A percentile compares a stretch with the other conserved stretches of the same genome.
Evolutionary conservation across 129 eudicot species (phyloP).

Genomic region (Tagetes patula): DNA sequence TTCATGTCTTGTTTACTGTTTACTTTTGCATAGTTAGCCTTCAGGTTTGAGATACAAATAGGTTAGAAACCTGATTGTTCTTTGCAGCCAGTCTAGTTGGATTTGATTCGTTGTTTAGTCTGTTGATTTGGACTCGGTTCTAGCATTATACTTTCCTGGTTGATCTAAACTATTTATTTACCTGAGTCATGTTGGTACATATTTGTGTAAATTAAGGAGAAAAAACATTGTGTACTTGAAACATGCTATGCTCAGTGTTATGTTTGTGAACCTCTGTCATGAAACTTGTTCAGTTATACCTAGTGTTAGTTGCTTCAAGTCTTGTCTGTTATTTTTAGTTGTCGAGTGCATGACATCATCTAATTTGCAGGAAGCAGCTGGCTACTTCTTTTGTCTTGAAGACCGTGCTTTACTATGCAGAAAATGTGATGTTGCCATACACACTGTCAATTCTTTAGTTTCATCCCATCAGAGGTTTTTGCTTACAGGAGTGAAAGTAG

Average conservation of each 20-base stretch:
- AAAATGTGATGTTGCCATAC: conserved; percentile 88
- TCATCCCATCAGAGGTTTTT: conserved; percentile 81
- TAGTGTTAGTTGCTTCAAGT: not conserved
- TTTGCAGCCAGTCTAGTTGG: not conserved
- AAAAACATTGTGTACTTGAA: not conserved
- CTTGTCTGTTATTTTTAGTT: not conserved
- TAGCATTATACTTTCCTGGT: not conserved
- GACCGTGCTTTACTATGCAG: conserved; percentile 94
- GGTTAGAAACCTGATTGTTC: not conserved
- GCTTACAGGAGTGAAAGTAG: conserved; percentile 91
- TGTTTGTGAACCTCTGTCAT: not conserved
- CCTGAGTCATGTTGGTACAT: not conserved
- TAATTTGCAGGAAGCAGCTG: conserved; percentile 65
- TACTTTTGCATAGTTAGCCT: not conserved
- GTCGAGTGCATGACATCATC: conserved; percentile 1
- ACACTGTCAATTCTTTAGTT: conserved; percentile 61
- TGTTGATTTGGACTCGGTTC: not conserved
- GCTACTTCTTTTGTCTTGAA: conserved; percentile 91
- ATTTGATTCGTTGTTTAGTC: not conserved
- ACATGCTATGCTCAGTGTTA: not conserved
- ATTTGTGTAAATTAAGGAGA: no score
- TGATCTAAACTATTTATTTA: not conserved
- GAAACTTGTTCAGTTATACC: conserved; percentile 1
- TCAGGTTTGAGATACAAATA: not conserved
- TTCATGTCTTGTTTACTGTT: not conserved